Conservation (phyloP, 202 grass and related monocot genomes). For the Bolboschoenoplectus hybrid region DNA sequence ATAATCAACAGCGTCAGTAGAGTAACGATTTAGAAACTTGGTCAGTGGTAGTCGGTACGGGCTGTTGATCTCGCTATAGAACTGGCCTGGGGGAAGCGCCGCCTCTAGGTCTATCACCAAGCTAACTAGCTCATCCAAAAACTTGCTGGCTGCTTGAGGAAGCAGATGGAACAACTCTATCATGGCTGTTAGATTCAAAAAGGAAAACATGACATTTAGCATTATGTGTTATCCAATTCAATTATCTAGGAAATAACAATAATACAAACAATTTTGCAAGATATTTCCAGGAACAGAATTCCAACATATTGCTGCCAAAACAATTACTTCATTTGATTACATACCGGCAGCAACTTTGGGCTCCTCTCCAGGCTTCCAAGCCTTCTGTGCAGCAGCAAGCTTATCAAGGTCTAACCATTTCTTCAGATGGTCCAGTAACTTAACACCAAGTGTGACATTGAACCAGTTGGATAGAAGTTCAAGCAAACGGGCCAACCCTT, state of each 20-base stretch:
- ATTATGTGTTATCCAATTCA: conserved; percentile 25
- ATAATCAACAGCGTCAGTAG: conserved; percentile 85
- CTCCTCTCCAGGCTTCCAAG: conserved; percentile 96
- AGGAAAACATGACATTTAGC: conserved; percentile 35
- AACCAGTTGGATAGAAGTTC: conserved; percentile 96
- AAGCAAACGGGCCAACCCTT: conserved; percentile 89
- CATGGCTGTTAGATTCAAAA: conserved; percentile 71
- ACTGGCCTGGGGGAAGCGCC: conserved; percentile 84
- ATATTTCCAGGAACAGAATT: conserved; percentile 8
- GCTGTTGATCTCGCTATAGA: conserved; percentile 99
- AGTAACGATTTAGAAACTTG: conserved; percentile 94
- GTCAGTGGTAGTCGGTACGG: conserved; percentile 90
- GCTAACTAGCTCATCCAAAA: conserved; percentile 94
- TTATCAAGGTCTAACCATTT: conserved; percentile 99
- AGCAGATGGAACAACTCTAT: conserved; percentile 99
- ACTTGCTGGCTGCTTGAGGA: conserved; percentile 85
- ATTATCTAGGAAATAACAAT: conserved; percentile 6
- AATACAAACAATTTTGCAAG: background rate
- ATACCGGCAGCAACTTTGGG: conserved; percentile 94
- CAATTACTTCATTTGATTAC: conserved; percentile 29
- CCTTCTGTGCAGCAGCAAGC: conserved; percentile 83
- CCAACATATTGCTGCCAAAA: background rate
- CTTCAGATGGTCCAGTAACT: conserved; percentile 95
- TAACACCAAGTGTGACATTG: conserved; percentile 95
- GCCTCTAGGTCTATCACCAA: conserved; percentile 94